Evolutionary conservation across 805 yeast species (phyloP), one percentile per base, ranked within the genome.

Genomic region (Lachancea cidri): DNA sequence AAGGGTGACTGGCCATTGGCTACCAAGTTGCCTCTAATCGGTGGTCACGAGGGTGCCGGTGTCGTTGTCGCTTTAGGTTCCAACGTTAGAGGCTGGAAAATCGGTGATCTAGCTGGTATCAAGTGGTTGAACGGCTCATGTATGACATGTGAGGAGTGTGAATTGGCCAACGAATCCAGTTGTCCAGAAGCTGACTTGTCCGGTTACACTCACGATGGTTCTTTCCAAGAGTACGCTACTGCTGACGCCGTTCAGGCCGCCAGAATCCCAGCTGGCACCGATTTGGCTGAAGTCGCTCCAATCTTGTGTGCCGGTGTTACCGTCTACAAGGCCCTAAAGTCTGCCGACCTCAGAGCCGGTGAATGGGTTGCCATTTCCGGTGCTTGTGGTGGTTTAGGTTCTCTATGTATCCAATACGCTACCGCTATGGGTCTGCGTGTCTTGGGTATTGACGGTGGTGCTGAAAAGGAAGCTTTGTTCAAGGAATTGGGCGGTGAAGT

Each of bases 221-320:
- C 93, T 22, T 85, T 86, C 81, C 95, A 86, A 68, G 86, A 86
- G 68, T 86, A 85, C 65, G 88, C 88, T 40, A 79, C 89, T 33
- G 95, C 91, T 30, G 89, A 85, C 64, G 91, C 91, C 30, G 75
- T 82, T 45, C 94, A 86, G 60, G 94, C 93, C 29, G 94, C 94
- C 29, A 70, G 73, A 52, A 79, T 86, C 55, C 89, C 94, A 45
- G 57, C 74, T 57, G 83, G 80, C 45, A 70, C 83, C 33, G 89
- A 86, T 59, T 74, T 86, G 55, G 88, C 91, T 39, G 72, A 70
- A 49, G 75, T 79, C 46, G 79, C 95, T 7, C 95, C 95, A 54
- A 79, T 86, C 59, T 75, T 86, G 58, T 86, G 95, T 71, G 95
- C 95, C 24, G 95, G 95, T 66, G 79, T 86, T 65, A 86, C 95